These are phyloP conservation scores for Pseudodiploospora longispora DNA, from an alignment of 2,329 filamentous ascomycete genomes.

Conservation along the genomic window DNA sequence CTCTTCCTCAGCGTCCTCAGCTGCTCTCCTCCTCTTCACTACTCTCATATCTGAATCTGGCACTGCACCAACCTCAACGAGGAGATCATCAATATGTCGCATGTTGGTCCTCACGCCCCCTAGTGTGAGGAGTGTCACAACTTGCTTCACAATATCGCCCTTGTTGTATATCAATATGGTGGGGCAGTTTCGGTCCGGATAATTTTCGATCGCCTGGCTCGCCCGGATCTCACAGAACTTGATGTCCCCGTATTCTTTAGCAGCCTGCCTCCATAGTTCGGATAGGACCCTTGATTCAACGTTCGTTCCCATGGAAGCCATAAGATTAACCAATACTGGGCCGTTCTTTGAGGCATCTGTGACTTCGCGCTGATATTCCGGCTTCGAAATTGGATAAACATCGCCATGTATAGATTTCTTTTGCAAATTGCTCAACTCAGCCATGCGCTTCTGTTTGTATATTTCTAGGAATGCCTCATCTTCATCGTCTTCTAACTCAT, in stretches of 20 bases:
- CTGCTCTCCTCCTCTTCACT: conserved; percentile 50
- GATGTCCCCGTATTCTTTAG: conserved; percentile 79
- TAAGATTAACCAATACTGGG: conserved; percentile 70
- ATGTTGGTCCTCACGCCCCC: conserved; percentile 64
- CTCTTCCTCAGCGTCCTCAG: conserved; percentile 54
- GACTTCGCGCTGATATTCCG: conserved; percentile 84
- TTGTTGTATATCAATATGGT: conserved; percentile 90
- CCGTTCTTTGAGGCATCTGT: conserved; percentile 76
- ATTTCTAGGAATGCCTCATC: conserved; percentile 85
- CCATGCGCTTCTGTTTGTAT: conserved; percentile 81
- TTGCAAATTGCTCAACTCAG: conserved; percentile 67
- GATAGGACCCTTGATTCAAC: conserved; percentile 76
- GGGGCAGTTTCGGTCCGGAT: conserved; percentile 89
- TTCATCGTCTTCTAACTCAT: conserved; percentile 89
- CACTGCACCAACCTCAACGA: conserved; percentile 77
- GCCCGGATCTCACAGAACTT: conserved; percentile 97
- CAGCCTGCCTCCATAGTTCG: conserved; percentile 79
- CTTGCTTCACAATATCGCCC: conserved; percentile 82
- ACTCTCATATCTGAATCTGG: conserved; percentile 72
- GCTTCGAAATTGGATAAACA: conserved; percentile 90
- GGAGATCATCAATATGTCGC: conserved; percentile 68
- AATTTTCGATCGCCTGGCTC: conserved; percentile 90
- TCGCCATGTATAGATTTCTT: conserved; percentile 76
- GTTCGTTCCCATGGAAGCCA: conserved; percentile 69
- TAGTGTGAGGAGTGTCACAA: conserved; percentile 80